Percentiles rank a stretch among this genome's conserved stretches.
Evolutionary conservation across 164 flowering plant genomes (phyloP).

Genomic region (Aristolochia californica): DNA sequence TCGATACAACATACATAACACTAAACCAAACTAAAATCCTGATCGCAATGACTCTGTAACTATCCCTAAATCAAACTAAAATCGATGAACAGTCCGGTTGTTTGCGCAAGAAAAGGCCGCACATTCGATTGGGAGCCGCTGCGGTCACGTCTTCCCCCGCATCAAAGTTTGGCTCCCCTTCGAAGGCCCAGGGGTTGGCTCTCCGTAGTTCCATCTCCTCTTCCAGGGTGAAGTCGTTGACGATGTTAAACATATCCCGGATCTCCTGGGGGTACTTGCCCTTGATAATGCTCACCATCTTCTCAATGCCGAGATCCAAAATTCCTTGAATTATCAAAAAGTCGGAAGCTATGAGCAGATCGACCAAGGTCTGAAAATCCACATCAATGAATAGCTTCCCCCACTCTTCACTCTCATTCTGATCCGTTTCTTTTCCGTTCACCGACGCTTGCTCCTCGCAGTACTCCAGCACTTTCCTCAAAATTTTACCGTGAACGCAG

Average conservation of each 20-base stretch:
- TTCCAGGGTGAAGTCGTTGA: not conserved
- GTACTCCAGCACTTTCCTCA: not conserved
- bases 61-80: too few relatives aligned
- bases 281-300: not conserved
- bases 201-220: not conserved
- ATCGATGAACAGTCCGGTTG: too few relatives aligned
- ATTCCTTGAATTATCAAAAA: not conserved
- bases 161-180: too few relatives aligned
- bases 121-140: too few relatives aligned
- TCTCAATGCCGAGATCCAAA: not conserved
- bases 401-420: not conserved
- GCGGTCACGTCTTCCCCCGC: too few relatives aligned
- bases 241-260: not conserved
- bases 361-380: not conserved
- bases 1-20: too few relatives aligned
- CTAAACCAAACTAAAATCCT: too few relatives aligned
- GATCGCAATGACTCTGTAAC: too few relatives aligned
- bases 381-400: not conserved
- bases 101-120: too few relatives aligned
- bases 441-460: not conserved
- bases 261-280: not conserved
- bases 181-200: too few relatives aligned
- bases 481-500: not conserved
- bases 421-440: not conserved
- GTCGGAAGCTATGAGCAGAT: not conserved